These are phyloP conservation scores for Plasmodium relictum DNA, from an alignment of 169 alveolate genomes.

Conservation along the genomic window DNA sequence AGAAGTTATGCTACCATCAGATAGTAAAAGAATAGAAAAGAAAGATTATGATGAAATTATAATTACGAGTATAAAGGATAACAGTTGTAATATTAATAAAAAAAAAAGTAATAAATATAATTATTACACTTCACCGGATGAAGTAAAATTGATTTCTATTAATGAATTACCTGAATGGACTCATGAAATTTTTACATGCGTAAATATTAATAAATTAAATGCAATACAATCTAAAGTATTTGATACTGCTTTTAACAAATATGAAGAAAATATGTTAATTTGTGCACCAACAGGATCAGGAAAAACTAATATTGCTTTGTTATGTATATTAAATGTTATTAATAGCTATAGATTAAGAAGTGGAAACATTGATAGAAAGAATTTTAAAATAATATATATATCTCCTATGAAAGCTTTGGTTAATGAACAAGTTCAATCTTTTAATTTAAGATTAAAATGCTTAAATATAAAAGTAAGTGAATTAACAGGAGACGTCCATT, in stretches of 20 bases:
- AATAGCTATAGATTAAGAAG: constrained; percentile 75
- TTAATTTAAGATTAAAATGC: constrained; percentile 84
- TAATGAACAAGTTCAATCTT: constrained; percentile 93
- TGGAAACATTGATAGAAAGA: constrained; percentile 79
- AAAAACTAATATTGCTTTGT: constrained; percentile 99
- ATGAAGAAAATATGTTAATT: constrained; percentile 96
- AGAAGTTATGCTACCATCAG: constrained; percentile 95
- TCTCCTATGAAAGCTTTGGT: constrained; percentile 99
- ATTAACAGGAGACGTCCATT: constrained; percentile 97
- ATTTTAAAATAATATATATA: constrained; percentile 97
- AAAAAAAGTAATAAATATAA: constrained; percentile 17
- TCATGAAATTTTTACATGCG: constrained; percentile 91
- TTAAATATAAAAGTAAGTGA: constrained; percentile 95
- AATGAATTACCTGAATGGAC: constrained; percentile 96
- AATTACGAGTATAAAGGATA: constrained; percentile 83
- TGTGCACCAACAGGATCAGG: constrained; percentile 99
- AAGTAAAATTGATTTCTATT: constrained; percentile 82
- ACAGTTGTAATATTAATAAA: constrained; percentile 17
- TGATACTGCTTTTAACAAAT: constrained; percentile 93
- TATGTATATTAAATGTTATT: constrained; percentile 96
- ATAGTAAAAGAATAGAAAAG: constrained; percentile 91
- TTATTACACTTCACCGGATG: constrained; percentile 61
- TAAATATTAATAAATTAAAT: constrained; percentile 89
- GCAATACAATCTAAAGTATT: constrained; percentile 96
- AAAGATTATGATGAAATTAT: constrained; percentile 90